Evolutionary conservation across 2,329 filamentous ascomycete species (phyloP).

Genomic region (Calonectria naviculata): DNA sequence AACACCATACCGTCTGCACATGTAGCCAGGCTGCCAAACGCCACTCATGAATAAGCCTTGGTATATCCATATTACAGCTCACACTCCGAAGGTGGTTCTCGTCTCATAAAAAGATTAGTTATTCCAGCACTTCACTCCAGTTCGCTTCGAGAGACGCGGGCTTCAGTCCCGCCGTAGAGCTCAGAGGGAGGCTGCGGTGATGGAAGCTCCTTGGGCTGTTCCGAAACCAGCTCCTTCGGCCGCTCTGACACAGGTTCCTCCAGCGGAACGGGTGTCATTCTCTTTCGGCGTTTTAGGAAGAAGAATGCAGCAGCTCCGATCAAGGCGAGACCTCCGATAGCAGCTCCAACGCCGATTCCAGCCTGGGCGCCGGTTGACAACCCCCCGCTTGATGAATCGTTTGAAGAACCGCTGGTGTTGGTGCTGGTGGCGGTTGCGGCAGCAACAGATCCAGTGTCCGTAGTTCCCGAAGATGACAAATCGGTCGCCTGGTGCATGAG

Average conservation of each 20-base stretch:
- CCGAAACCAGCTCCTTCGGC: neutral
- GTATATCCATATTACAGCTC: too few relatives aligned
- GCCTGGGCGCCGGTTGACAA: conserved; percentile 30
- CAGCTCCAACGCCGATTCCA: conserved; percentile 26
- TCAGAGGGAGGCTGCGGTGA: neutral
- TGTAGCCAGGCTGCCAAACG: neutral
- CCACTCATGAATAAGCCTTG: neutral
- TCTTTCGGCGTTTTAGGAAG: neutral
- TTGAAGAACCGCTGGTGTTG: neutral
- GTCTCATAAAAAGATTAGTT: neutral
- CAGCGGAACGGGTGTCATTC: neutral
- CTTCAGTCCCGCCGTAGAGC: neutral
- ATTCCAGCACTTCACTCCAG: neutral
- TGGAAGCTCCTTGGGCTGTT: neutral
- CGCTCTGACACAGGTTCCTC: neutral
- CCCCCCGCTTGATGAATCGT: neutral
- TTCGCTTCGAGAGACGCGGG: neutral
- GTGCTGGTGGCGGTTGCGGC: neutral
- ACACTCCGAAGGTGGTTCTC: neutral
- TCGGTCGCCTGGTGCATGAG: conserved; percentile 40
- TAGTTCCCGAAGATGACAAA: conserved; percentile 20
- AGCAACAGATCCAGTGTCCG: conserved; percentile 11
- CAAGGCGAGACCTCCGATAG: conserved; percentile 14
- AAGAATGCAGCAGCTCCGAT: conserved; percentile 11
- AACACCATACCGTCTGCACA: neutral